phyloP scores from a whole-genome alignment of 2,329 filamentous ascomycete species.

The Alternaria incomplexa region DNA sequence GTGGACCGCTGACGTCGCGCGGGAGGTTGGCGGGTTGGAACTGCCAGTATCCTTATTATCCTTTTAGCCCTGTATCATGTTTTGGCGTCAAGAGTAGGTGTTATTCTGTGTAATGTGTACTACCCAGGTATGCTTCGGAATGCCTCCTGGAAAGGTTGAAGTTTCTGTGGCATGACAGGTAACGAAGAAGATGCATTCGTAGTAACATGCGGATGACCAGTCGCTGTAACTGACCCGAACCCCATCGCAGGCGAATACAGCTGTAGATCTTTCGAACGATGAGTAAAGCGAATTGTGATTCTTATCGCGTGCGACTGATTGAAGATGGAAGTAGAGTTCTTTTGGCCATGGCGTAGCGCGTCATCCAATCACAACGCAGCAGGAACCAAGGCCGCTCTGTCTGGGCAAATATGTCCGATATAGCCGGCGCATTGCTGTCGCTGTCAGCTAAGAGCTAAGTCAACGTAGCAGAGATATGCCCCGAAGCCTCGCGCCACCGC shows the following conservation, averaged over 20 bases:
- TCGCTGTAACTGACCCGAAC: background rate
- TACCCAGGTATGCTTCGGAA: background rate
- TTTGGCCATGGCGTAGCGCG: constrained; percentile 3
- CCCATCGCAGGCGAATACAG: background rate
- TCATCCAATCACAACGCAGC: constrained; percentile 5
- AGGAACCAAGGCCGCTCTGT: constrained; percentile 2
- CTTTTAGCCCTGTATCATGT: background rate
- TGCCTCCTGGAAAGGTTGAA: background rate
- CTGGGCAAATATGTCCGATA: constrained; percentile 5
- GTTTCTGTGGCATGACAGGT: background rate
- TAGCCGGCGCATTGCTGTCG: constrained; percentile 9
- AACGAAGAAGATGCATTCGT: background rate
- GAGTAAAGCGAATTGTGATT: constrained; percentile 20
- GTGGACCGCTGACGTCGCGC: constrained; percentile 37
- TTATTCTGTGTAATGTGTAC: background rate
- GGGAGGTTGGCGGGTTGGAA: constrained; percentile 10
- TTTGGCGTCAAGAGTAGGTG: background rate
- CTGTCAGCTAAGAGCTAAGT: background rate
- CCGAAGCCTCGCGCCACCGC: constrained; percentile 2
- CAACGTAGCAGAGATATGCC: constrained; percentile 10
- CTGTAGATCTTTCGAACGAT: constrained; percentile 8
- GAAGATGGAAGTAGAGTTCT: background rate
- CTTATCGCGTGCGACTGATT: constrained; percentile 13
- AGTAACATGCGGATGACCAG: background rate
- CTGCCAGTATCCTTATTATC: background rate